Conservation (phyloP, 192 early-diverging fungal species). For the Nowakowskiella sp. region DNA sequence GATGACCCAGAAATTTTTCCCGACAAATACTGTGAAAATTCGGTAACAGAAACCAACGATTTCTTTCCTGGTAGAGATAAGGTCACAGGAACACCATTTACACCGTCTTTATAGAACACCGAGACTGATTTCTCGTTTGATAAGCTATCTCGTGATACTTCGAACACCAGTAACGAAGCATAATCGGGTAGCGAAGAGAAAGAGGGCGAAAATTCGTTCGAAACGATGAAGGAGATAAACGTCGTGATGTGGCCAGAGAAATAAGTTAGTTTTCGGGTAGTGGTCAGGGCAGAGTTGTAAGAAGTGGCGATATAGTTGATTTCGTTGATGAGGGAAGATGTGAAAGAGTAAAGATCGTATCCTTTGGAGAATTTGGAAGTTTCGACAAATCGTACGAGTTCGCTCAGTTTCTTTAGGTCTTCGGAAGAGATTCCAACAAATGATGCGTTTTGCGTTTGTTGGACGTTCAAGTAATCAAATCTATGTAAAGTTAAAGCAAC, state of each 20-base stretch:
- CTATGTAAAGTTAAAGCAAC: neutral
- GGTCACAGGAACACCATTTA: neutral
- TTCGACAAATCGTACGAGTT: constrained; percentile 11
- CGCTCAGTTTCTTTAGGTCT: constrained; percentile 4
- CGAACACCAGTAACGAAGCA: constrained; percentile 18
- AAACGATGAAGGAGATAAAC: constrained; percentile 18
- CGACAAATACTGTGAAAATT: neutral
- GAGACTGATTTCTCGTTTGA: neutral
- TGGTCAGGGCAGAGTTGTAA: too few relatives aligned
- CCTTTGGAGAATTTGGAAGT: constrained; percentile 11
- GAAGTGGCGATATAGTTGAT: constrained; percentile 5
- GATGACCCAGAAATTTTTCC: neutral
- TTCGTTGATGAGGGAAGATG: constrained; percentile 1
- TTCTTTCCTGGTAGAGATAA: neutral
- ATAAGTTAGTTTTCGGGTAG: constrained; percentile 6
- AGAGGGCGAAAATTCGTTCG: constrained; percentile 4
- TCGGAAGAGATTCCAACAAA: constrained; percentile 9
- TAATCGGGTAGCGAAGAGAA: constrained; percentile 15
- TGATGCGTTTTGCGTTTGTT: constrained; percentile 16
- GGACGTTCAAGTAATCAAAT: constrained; percentile 17
- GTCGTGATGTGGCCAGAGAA: constrained; percentile 22
- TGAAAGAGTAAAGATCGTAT: constrained; percentile 3
- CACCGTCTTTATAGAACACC: neutral
- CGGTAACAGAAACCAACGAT: neutral
- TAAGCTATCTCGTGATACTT: constrained; percentile 1